These are phyloP conservation scores for Santalum album DNA, from an alignment of 164 flowering plant genomes.

Conservation along the genomic window DNA sequence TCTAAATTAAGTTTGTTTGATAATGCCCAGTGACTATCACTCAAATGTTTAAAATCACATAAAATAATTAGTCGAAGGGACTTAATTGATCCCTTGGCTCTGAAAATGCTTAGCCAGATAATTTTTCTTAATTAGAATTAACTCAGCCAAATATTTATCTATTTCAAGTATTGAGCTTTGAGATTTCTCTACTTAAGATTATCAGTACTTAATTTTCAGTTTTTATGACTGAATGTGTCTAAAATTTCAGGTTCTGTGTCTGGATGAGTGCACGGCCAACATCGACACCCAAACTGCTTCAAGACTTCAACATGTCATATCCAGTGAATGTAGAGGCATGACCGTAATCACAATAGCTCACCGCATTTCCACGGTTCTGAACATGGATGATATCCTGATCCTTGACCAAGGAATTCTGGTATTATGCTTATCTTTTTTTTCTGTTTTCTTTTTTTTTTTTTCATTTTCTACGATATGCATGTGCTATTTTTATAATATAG, in stretches of 20 bases:
- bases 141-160: no score
- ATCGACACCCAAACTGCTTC: conserved; percentile 69
- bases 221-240: not conserved
- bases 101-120: no score
- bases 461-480: not conserved
- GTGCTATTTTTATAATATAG: no score
- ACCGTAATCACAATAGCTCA: conserved; percentile 94
- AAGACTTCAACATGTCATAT: conserved; percentile 55
- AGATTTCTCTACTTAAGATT: no score
- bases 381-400: conserved; percentile 72
- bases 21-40: no score
- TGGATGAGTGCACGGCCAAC: conserved; percentile 96
- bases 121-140: no score
- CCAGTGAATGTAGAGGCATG: conserved; percentile 59
- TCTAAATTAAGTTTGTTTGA: no score
- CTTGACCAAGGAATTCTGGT: conserved; percentile 85
- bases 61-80: no score
- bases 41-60: no score
- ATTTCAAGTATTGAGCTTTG: no score
- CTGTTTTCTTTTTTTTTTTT: not conserved
- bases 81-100: no score
- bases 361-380: conserved; percentile 78
- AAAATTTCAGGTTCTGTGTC: conserved; percentile 64
- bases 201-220: no score
- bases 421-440: conserved; percentile 6